Base-by-base conservation (phyloP, 768 basidiomycete species). In the Chalciporus pseudorubinellus region DNA sequence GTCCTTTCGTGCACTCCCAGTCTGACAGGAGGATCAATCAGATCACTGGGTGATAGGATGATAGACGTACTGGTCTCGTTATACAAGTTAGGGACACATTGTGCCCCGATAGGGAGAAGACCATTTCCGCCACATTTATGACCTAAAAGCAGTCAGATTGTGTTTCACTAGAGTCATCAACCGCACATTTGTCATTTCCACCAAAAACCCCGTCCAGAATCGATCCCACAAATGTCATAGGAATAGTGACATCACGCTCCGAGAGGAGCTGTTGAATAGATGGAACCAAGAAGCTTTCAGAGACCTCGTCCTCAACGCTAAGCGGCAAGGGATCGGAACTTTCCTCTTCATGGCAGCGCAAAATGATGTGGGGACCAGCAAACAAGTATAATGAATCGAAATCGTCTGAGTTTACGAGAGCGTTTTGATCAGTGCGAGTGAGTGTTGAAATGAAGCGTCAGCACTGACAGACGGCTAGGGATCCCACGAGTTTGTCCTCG, bases 311-410 rank as follows among this genome's bases (percentile, higher is more conserved):
- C 8, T 52, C 47, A 2, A 36, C 45, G 9, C n/a, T 2, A 12
- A 14, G 3, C 16, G 52, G 57, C 16, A 59, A 44, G 6, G 52
- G 57, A 18, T n/a, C 22, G 4, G 53, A 53, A 14, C 38, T 50
- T 36, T 43, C 44, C 36, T 59, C 59, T 39, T 59, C 57, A 18
- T 55, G 49, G 51, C 59, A 59, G 6, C 54, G 55, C 36, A 58
- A 38, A 39, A 60, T 44, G 12, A 49, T 24, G 13, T 44, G 52
- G 1, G 59, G 59, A 31, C 59, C 58, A 14, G 59, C 48, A n/a
- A 57, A 60, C 12, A 60, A 31, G 26, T 48, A 57, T n/a, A 57
- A 34, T 13, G 34, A 39, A 10, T 48, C 9, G 14, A 56, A 60
- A 18, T 60, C 51, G 20, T 60, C 59, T 60, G 31, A 34, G 3